Conservation (phyloP, 1,139 yeast species). For the Sugiyamaella xylanicola region DNA sequence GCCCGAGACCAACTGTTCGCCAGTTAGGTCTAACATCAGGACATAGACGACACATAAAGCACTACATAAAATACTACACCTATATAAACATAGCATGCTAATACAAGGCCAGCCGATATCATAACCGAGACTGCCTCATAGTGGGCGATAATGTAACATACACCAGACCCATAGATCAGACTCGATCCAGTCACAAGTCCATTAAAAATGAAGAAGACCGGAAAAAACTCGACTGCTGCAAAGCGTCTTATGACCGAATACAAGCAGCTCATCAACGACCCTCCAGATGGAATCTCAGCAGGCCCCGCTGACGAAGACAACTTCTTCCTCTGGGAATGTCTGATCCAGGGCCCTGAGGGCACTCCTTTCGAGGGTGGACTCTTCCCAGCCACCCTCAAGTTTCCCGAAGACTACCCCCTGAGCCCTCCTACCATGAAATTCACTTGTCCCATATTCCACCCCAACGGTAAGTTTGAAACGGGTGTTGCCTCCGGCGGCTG, state of each 20-base stretch:
- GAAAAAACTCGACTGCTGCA: conserved; percentile 63
- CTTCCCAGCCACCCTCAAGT: conserved; percentile 78
- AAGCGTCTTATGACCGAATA: conserved; percentile 84
- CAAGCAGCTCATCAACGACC: conserved; percentile 78
- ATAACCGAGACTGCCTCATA: too few relatives aligned
- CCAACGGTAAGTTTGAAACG: conserved; percentile 53
- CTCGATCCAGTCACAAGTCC: not conserved
- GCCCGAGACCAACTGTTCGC: too few relatives aligned
- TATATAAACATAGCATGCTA: too few relatives aligned
- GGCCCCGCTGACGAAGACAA: conserved; percentile 85
- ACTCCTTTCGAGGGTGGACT: conserved; percentile 94
- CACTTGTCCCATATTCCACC: conserved; percentile 85
- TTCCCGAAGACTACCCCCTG: conserved; percentile 88
- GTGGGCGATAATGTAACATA: too few relatives aligned
- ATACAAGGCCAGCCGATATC: too few relatives aligned
- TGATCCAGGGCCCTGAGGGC: conserved; percentile 89
- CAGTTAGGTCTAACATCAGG: too few relatives aligned
- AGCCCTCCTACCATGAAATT: conserved; percentile 87
- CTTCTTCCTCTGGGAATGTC: conserved; percentile 86
- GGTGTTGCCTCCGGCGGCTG: not conserved
- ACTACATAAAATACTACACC: too few relatives aligned
- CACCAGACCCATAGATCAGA: not conserved
- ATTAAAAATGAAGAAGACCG: conserved; percentile 11
- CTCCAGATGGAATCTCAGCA: conserved; percentile 95
- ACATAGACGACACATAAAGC: too few relatives aligned